These are phyloP conservation scores for Anthracocystis walkeri DNA, from an alignment of 1,284 basidiomycete species.

Conservation along the genomic window DNA sequence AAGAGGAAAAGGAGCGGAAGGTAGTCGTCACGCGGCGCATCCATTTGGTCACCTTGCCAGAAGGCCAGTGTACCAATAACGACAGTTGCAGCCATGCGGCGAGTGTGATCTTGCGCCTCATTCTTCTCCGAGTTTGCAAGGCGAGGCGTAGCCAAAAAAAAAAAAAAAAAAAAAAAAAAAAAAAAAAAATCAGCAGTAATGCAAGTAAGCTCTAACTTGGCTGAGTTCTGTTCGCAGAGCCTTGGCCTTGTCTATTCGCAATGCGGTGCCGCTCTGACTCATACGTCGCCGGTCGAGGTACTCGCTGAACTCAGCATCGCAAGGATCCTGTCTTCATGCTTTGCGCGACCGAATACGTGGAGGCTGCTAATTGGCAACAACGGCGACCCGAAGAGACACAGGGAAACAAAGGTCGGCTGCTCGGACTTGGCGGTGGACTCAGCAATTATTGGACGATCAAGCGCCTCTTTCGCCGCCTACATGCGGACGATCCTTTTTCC, in stretches of 20 bases:
- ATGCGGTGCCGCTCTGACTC: constrained; percentile 1
- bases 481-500: not conserved
- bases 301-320: not conserved
- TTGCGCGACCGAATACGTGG: not conserved
- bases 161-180: too few relatives aligned
- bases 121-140: too few relatives aligned
- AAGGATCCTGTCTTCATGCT: not conserved
- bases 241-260: not conserved
- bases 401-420: not conserved
- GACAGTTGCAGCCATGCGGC: too few relatives aligned
- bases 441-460: constrained; percentile 6
- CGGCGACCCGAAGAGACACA: not conserved
- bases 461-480: constrained; percentile 14
- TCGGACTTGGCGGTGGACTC: not conserved
- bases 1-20: not conserved
- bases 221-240: not conserved
- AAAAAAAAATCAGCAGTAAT: too few relatives aligned
- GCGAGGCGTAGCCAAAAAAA: too few relatives aligned
- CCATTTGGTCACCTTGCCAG: not conserved
- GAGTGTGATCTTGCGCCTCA: too few relatives aligned
- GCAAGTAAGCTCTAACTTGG: not conserved
- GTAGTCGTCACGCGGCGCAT: constrained; percentile 10
- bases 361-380: not conserved
- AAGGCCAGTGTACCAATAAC: too few relatives aligned
- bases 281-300: not conserved